phyloP scores from a whole-genome alignment of 768 basidiomycete species.

The Coprinopsis marcescibilis region DNA sequence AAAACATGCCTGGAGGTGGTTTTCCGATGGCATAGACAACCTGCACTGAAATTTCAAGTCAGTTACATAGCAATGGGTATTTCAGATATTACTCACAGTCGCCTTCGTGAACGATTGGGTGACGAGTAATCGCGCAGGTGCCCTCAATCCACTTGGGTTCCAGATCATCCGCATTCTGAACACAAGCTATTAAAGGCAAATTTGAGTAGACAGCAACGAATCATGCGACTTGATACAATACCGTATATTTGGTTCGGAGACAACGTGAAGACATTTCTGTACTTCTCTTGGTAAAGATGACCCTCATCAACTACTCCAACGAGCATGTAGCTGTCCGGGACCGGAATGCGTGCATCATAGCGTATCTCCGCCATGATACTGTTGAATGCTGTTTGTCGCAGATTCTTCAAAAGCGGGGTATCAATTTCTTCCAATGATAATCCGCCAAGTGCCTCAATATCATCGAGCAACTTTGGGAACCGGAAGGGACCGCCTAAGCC shows the following conservation, averaged over 20 bases:
- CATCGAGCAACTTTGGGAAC: slow-evolving; percentile 25
- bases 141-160: slow-evolving; percentile 56
- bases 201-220: background rate
- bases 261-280: slow-evolving; percentile 48
- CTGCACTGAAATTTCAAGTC: slow-evolving; percentile 40
- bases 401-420: slow-evolving; percentile 48
- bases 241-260: slow-evolving; percentile 61
- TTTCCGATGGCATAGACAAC: slow-evolving; percentile 64
- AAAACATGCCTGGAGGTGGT: slow-evolving; percentile 50
- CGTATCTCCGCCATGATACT: slow-evolving; percentile 69
- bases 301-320: slow-evolving; percentile 85
- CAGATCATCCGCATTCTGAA: slow-evolving; percentile 42
- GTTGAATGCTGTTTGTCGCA: slow-evolving; percentile 56
- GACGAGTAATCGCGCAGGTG: slow-evolving; percentile 56
- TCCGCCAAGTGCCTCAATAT: slow-evolving; percentile 45
- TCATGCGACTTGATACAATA: slow-evolving; percentile 19
- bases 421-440: slow-evolving; percentile 38
- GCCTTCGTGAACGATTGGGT: slow-evolving; percentile 70
- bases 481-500: slow-evolving; percentile 39
- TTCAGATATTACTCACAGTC: slow-evolving; percentile 40
- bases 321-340: slow-evolving; percentile 60
- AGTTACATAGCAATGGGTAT: slow-evolving; percentile 5
- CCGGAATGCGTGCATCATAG: slow-evolving; percentile 64
- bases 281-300: slow-evolving; percentile 45
- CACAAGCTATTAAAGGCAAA: slow-evolving; percentile 38